These are phyloP conservation scores for Phlyctochytrium planicorne DNA, from an alignment of 192 early-diverging fungal genomes.

Conservation along the genomic window DNA sequence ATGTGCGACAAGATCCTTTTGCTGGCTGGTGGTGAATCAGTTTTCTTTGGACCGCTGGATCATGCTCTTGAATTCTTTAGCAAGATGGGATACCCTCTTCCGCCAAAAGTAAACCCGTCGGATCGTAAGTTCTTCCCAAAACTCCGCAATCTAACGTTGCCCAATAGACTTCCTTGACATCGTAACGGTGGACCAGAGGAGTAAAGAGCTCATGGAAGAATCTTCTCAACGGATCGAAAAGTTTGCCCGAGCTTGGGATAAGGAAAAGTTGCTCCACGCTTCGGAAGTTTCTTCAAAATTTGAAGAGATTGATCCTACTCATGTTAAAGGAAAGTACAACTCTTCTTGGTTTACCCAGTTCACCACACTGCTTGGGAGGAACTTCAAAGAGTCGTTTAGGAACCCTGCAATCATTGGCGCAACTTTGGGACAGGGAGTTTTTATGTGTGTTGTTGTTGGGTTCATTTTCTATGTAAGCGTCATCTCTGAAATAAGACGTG, in stretches of 20 bases:
- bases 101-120: constrained; percentile 44
- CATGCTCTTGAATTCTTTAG: constrained; percentile 40
- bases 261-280: background rate
- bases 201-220: background rate
- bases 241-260: background rate
- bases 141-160: too few species aligned
- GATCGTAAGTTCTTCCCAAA: too few species aligned
- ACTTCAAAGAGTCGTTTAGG: background rate
- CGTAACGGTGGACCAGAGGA: background rate
- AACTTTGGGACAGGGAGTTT: background rate
- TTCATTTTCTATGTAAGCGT: background rate
- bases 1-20: constrained; percentile 78
- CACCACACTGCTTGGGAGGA: background rate
- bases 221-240: background rate
- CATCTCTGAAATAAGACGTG: too few species aligned
- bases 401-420: background rate
- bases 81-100: constrained; percentile 35
- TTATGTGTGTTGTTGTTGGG: background rate
- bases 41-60: constrained; percentile 40
- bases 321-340: too few species aligned
- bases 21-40: constrained; percentile 58
- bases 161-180: background rate
- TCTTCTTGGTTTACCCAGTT: background rate
- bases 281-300: background rate
- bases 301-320: too few species aligned